A percentile compares a stretch with the other conserved stretches of the same genome.
phyloP scores from a whole-genome alignment of 495 filamentous ascomycete species.

The Hyaloscypha hepaticicola region DNA sequence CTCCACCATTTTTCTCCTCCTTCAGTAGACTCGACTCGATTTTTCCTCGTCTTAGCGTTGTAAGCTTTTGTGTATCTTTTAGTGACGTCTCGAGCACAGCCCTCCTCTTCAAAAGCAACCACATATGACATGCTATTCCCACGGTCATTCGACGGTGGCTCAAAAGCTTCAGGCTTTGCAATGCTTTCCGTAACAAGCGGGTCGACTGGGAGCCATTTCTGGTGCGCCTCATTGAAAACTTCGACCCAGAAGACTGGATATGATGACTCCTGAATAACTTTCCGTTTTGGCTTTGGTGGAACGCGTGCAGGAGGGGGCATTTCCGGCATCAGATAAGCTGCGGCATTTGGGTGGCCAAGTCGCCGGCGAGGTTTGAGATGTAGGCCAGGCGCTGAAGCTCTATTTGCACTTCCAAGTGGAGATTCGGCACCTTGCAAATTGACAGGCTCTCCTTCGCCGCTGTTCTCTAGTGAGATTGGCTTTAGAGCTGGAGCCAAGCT shows the following conservation, averaged over 20 bases:
- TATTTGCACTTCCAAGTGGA: not conserved
- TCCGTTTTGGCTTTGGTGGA: conserved; percentile 37
- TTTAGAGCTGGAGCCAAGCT: conserved; percentile 41
- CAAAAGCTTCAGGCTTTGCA: conserved; percentile 67
- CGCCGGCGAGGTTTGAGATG: conserved; percentile 22
- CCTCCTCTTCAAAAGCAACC: conserved; percentile 77
- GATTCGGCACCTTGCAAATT: conserved; percentile 12
- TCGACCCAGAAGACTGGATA: conserved; percentile 94
- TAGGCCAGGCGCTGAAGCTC: not conserved
- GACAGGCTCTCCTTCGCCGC: conserved; percentile 17
- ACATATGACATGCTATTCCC: conserved; percentile 80
- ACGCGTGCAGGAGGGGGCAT: conserved; percentile 26
- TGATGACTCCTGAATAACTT: conserved; percentile 55
- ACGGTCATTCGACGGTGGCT: conserved; percentile 73
- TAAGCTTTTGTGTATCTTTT: conserved; percentile 76
- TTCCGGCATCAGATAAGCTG: conserved; percentile 30
- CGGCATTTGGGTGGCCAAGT: conserved; percentile 32
- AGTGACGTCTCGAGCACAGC: conserved; percentile 75
- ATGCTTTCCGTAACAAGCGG: conserved; percentile 76
- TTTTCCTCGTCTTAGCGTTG: conserved; percentile 81
- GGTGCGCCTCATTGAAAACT: conserved; percentile 74
- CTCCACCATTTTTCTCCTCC: conserved; percentile 74
- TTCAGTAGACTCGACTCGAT: conserved; percentile 67
- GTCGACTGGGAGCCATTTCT: conserved; percentile 91
- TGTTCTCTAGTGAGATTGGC: conserved; percentile 42